phyloP scores from a whole-genome alignment of 106 monocot genomes.

The Acorus gramineus region DNA sequence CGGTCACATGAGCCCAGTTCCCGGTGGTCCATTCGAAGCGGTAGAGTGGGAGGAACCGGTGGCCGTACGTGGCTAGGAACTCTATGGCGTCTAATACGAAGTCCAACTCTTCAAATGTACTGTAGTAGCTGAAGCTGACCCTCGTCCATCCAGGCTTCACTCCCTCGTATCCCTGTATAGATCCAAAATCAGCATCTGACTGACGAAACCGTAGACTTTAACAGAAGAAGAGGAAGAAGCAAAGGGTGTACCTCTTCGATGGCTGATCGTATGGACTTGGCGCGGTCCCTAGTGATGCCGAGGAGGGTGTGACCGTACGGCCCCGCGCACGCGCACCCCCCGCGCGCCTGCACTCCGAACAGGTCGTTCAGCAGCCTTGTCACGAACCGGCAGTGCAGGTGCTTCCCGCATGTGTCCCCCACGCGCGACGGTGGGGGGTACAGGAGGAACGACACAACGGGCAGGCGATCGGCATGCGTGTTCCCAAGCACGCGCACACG shows the following conservation, averaged over 20 bases:
- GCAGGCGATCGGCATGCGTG: too few relatives aligned
- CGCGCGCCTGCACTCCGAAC: constrained; percentile 65
- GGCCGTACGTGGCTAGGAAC: constrained; percentile 35
- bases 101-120: constrained; percentile 30
- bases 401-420: constrained; percentile 12
- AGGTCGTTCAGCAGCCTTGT: constrained; percentile 51
- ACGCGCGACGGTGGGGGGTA: too few relatives aligned
- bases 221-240: neutral
- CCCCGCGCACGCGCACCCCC: constrained; percentile 66
- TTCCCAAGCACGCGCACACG: too few relatives aligned
- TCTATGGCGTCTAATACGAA: constrained; percentile 49
- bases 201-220: neutral
- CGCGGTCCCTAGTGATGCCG: constrained; percentile 12
- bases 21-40: constrained; percentile 57
- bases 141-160: constrained; percentile 62
- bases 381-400: constrained; percentile 58
- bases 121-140: constrained; percentile 52
- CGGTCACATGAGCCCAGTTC: constrained; percentile 19
- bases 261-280: constrained; percentile 25
- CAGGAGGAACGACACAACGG: too few relatives aligned
- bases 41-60: constrained; percentile 50
- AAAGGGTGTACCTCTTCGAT: constrained; percentile 24
- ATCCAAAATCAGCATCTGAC: neutral
- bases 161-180: constrained; percentile 48
- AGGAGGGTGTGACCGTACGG: constrained; percentile 64